Conservation (phyloP, 225 moss, liverwort and hornwort genomes). For the Thuidium tamariscinum region DNA sequence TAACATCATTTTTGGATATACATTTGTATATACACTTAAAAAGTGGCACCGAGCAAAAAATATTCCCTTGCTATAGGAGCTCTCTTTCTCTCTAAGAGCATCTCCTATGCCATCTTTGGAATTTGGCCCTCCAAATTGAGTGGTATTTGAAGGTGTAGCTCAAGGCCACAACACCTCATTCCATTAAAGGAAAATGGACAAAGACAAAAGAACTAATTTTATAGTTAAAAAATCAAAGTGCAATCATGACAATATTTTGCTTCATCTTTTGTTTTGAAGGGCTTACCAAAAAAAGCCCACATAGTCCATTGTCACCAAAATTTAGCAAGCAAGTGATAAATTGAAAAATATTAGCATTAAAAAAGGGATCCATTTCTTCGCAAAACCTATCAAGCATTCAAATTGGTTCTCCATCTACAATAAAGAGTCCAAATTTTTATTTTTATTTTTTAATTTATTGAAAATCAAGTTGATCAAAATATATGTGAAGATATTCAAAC, state of each 20-base stretch:
- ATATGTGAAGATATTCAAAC: too few species aligned
- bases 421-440: too few species aligned
- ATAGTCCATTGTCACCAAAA: rapidly evolving
- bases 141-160: rapidly evolving
- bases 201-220: rapidly evolving
- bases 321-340: background rate
- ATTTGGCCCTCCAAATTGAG: rapidly evolving
- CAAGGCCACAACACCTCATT: rapidly evolving
- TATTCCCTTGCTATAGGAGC: rapidly evolving
- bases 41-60: too few species aligned
- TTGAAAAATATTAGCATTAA: background rate
- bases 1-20: background rate
- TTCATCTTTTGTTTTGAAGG: background rate
- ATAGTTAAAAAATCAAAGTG: background rate
- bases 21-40: background rate
- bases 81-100: background rate
- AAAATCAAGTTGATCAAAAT: too few species aligned
- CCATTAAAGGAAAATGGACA: rapidly evolving
- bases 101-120: background rate
- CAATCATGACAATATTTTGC: background rate
- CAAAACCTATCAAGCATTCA: background rate
- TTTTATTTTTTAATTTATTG: too few species aligned
- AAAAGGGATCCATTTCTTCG: background rate
- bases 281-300: rapidly evolving
- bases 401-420: too few species aligned